Base-by-base conservation (phyloP, 495 filamentous ascomycete genomes). In the Podospora sp. region DNA sequence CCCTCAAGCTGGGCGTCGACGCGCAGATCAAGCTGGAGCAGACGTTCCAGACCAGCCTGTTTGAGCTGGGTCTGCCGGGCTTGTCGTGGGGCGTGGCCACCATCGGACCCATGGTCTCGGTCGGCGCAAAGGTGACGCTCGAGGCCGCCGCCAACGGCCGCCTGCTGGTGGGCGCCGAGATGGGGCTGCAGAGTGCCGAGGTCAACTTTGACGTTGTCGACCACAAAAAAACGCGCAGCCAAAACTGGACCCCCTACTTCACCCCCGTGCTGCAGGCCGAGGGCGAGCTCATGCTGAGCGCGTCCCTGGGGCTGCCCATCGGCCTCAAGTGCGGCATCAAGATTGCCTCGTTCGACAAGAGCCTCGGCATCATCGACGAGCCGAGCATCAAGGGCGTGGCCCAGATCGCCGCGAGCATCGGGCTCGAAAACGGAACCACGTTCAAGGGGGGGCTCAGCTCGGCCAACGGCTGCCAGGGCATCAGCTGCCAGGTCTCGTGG, bases 291-390 rank as follows among this genome's bases (percentile, higher is more conserved):
- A 67, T 64, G 60, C 50, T 68, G 8, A 59, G 50, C 29, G 68
- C 68, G 35, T 36, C 61, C 18, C 53, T 70, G 20, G 65, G 68
- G 16, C 59, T 70, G 33, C 65, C 68, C 35, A 64, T 70, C 46
- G 65, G 65, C 33, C 46, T 70, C 26, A 63, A 67, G 35, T 63
- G 46, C 25, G 65, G 60, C 58, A 22, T 70, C n/a, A 56, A 57
- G 46, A 63, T 67, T 25, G 58, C 58, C 25, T 75, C 49, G 61
- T 64, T 18, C 26, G 63, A 61, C 22, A 64, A 81, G 74, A 77
- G 78, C 78, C 77, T 83, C 77, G 67, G 70, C 74, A 73, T 83
- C 76, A 77, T 80, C 72, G 81, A 77, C 69, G 75, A 67, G 60
- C 68, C 68, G 27, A 68, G 65, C n/a, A 66, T 66, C 35, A 66